Evolutionary conservation across 441 rosid species (phyloP), one percentile per base, ranked within the genome.

Genomic region (Theobroma grandiflorum): DNA sequence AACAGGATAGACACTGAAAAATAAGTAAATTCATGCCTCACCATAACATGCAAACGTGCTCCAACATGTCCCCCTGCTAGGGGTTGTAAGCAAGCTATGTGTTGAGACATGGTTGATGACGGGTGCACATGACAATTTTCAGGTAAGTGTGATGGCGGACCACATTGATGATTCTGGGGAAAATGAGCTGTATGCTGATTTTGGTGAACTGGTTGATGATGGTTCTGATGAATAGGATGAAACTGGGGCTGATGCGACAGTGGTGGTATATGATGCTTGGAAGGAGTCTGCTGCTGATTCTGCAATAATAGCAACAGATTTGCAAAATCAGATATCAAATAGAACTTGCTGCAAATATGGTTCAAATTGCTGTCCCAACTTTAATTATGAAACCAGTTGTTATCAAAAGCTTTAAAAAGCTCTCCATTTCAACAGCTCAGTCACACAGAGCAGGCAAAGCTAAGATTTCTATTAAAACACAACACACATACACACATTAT

Each of bases 11-110:
- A 31, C 33, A 57, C 62, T 7, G 20, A 57, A n/a, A 6, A 8
- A 16, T 12, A 38, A 65, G 22, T 12, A 35, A 69, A n/a, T 5
- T 31, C 58, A 26, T 47, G 38, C 5, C 95, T 82, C 87, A 93
- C 99, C 99, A 92, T 88, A 73, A 88, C 81, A 82, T 90, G 92
- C 89, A 92, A 67, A 67, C 94, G 94, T 61, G 89, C 93, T 59
- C 88, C 90, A 45, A 87, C 87, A 81, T 89, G 96, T 76, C 91
- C 88, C 74, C 90, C 94, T 14, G 91, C 57, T 67, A 93, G 88
- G 6, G 97, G 95, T 75, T 91, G 99, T 79, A 94, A 86, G 87
- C 98, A 94, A 82, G 89, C 88, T 83, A 96, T 93, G 78, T 93
- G 97, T 79, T 93, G 99, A 42, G 99, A 86, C 74, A 94, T 90